These are phyloP conservation scores for Mortierella sp. DNA, from an alignment of 371 early-diverging fungal species.

Conservation along the genomic window DNA sequence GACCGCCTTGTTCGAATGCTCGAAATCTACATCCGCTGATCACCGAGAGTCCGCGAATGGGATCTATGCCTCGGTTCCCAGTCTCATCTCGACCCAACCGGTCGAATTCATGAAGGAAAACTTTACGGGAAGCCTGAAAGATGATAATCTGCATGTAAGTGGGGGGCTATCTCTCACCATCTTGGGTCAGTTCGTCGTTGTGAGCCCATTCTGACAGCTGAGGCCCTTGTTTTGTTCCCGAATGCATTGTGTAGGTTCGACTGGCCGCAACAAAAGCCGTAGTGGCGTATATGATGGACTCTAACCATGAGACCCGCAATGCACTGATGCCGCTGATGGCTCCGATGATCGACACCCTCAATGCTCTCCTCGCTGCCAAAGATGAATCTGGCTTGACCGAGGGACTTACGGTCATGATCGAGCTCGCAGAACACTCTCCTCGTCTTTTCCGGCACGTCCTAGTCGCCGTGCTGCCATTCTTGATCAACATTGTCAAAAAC, in stretches of 20 bases:
- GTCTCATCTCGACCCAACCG: slow-evolving; percentile 74
- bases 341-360: slow-evolving; percentile 30
- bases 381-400: slow-evolving; percentile 82
- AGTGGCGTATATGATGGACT: slow-evolving; percentile 80
- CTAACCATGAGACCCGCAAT: slow-evolving; percentile 57
- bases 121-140: slow-evolving; percentile 77
- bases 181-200: neutral
- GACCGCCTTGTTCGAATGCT: slow-evolving; percentile 79
- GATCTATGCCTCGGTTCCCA: slow-evolving; percentile 85
- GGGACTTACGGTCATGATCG: slow-evolving; percentile 82
- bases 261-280: slow-evolving; percentile 87
- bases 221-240: too few species aligned
- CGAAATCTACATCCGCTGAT: slow-evolving; percentile 75
- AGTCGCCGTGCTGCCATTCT: slow-evolving; percentile 74
- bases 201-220: too few species aligned
- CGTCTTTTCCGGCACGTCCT: slow-evolving; percentile 81
- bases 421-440: slow-evolving; percentile 84
- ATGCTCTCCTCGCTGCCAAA: slow-evolving; percentile 33
- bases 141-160: slow-evolving; percentile 53
- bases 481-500: slow-evolving; percentile 81
- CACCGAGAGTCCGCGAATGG: slow-evolving; percentile 89
- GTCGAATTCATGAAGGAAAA: slow-evolving; percentile 69
- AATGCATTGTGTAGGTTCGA: slow-evolving; percentile 66
- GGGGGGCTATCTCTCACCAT: neutral
- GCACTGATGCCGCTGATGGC: slow-evolving; percentile 22